Evolutionary conservation across 139 green algal genomes (phyloP), one percentile per base, ranked within the genome.

Genomic region (Tetratostichococcus sp.): DNA sequence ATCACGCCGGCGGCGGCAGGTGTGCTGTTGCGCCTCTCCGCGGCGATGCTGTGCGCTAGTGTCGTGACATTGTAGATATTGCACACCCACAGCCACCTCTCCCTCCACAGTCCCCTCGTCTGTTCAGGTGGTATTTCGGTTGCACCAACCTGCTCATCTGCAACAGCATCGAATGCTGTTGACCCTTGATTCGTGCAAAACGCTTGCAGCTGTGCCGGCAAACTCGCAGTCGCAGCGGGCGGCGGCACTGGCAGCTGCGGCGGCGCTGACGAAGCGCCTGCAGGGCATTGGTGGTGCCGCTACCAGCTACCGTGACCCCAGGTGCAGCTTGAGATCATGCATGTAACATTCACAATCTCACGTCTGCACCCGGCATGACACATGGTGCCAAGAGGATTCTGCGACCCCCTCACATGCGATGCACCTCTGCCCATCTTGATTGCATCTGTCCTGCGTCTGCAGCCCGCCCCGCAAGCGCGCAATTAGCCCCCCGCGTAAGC

Each of bases 161-260:
- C n/a, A n/a, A n/a, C n/a, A n/a, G n/a, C n/a, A n/a, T n/a, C n/a
- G n/a, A n/a, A n/a, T n/a, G n/a, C n/a, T n/a, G n/a, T n/a, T n/a
- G n/a, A n/a, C n/a, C n/a, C n/a, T n/a, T n/a, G n/a, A n/a, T n/a
- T n/a, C n/a, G n/a, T n/a, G n/a, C n/a, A n/a, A n/a, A n/a, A n/a
- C n/a, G n/a, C 33, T 22, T 72, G 50, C 72, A 75, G 69, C 35
- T 25, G 43, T 75, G 35, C 62, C 72, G 31, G n/a, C 68, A 6
- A 82, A 82, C 71, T 82, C 77, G 66, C 71, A 72, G 31, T 82
- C 66, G 1, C 79, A 88, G 62, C 86, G 78, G 43, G 75, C 68
- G n/a, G 85, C 85, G 2, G 85, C 87, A 19, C 59, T 90, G 23
- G 76, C 85, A 6, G 82, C 86, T 30, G 83, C 83, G 6, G 70